These are phyloP conservation scores for Magnaporthales sp. DNA, from an alignment of 2,329 filamentous ascomycete genomes.

Conservation along the genomic window DNA sequence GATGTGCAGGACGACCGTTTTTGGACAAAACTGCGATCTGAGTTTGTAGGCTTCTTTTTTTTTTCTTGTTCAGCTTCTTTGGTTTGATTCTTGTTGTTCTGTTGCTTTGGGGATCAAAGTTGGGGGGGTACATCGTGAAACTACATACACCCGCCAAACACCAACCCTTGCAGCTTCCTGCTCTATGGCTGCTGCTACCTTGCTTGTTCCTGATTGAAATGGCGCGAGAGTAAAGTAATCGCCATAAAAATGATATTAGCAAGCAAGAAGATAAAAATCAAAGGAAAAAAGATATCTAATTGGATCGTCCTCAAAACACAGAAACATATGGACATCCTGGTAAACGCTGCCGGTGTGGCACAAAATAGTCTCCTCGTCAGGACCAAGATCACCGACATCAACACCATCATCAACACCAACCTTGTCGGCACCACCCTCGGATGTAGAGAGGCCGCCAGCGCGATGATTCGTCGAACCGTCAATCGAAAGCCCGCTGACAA, in stretches of 20 bases:
- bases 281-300: neutral
- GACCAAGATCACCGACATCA: slow-evolving; percentile 40
- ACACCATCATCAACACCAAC: slow-evolving; percentile 59
- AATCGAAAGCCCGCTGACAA: neutral
- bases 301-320: neutral
- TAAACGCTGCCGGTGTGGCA: slow-evolving; percentile 73
- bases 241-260: neutral
- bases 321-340: slow-evolving; percentile 43
- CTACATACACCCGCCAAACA: too few species aligned
- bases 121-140: too few species aligned
- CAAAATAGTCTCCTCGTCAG: slow-evolving; percentile 56
- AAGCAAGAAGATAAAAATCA: neutral
- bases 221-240: neutral
- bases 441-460: slow-evolving; percentile 36
- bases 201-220: neutral
- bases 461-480: neutral
- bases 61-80: neutral
- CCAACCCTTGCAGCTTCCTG: neutral
- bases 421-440: slow-evolving; percentile 56
- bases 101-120: neutral
- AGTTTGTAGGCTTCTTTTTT: neutral
- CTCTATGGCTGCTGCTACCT: neutral
- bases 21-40: slow-evolving; percentile 11
- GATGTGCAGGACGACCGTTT: slow-evolving; percentile 13
- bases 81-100: neutral